phyloP scores from a whole-genome alignment of 1,284 basidiomycete species.

The Boletus nobilissimus region DNA sequence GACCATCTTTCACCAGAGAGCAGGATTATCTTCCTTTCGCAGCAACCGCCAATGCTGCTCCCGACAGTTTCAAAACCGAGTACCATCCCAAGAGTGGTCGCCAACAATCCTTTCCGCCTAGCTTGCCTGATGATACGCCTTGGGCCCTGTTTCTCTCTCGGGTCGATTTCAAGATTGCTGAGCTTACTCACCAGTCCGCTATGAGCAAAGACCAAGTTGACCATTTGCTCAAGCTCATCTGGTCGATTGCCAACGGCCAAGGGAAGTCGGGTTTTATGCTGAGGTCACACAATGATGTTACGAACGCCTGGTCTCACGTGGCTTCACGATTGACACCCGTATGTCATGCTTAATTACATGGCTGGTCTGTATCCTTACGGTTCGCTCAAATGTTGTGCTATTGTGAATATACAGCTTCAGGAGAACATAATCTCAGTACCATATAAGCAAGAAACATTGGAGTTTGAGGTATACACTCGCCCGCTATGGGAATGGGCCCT shows the following conservation, averaged over 20 bases:
- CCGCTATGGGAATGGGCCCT: neutral
- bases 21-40: no score
- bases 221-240: neutral
- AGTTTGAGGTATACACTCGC: no score
- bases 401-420: no score
- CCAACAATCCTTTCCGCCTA: neutral
- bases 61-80: no score
- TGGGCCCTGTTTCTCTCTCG: neutral
- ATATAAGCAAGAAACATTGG: no score
- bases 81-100: neutral
- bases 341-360: neutral
- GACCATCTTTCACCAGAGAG: no score
- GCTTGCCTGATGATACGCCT: neutral
- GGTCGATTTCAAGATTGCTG: neutral
- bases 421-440: no score
- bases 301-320: neutral
- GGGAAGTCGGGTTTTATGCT: neutral
- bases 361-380: no score
- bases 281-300: neutral
- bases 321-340: neutral
- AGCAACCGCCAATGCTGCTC: neutral
- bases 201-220: neutral
- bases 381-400: no score
- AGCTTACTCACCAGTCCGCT: neutral
- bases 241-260: no score